phyloP scores from a whole-genome alignment of 2,329 filamentous ascomycete genomes.

The Didymellaceae sp. region DNA sequence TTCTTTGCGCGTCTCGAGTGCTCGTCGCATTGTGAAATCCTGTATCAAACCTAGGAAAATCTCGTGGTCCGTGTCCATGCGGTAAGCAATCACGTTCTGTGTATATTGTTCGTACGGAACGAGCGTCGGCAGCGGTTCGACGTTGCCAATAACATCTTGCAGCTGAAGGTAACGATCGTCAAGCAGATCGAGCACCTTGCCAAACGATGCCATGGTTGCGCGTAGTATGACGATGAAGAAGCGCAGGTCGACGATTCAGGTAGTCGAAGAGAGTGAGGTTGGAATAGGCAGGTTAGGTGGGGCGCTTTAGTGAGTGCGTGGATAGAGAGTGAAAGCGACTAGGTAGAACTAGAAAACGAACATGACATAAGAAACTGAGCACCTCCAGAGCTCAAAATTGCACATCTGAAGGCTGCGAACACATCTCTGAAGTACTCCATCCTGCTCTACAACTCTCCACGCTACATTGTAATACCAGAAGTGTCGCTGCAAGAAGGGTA shows the following conservation, averaged over 20 bases:
- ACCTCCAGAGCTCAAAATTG: background rate
- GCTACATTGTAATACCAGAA: background rate
- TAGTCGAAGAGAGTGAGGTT: background rate
- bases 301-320: background rate
- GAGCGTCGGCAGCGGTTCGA: conserved; percentile 38
- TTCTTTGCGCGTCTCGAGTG: conserved; percentile 29
- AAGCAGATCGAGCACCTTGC: conserved; percentile 40
- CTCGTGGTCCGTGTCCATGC: conserved; percentile 34
- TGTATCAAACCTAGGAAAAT: conserved; percentile 38
- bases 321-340: conserved; percentile 3
- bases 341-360: conserved; percentile 7
- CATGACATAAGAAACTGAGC: conserved; percentile 1
- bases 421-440: background rate
- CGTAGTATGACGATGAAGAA: background rate
- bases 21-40: conserved; percentile 34
- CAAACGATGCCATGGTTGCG: conserved; percentile 35
- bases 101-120: conserved; percentile 41
- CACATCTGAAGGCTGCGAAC: background rate
- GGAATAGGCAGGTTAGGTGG: background rate
- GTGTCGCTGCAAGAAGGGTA: conserved; percentile 28
- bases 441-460: conserved; percentile 11
- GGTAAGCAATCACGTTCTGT: conserved; percentile 34
- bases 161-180: conserved; percentile 40
- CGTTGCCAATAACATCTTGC: conserved; percentile 41
- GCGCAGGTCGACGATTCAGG: background rate